Evolutionary conservation across 2,329 filamentous ascomycete genomes (phyloP).

Genomic region (Septoria linicola): DNA sequence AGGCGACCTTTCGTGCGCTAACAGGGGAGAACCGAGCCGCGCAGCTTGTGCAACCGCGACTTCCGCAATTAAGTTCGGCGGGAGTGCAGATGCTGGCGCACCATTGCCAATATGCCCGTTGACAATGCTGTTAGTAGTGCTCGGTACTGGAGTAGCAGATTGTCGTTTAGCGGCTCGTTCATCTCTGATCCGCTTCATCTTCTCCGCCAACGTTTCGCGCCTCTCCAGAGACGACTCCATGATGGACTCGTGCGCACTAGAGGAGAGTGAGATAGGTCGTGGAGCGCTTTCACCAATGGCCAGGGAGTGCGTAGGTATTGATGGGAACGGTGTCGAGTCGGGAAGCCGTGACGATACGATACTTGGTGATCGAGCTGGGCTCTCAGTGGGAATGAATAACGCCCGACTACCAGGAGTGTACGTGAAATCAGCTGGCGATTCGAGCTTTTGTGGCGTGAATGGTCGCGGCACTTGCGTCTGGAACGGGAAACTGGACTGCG

Average conservation of each 20-base stretch:
- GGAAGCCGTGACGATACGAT: slow-evolving; percentile 1
- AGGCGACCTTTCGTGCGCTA: slow-evolving; percentile 33
- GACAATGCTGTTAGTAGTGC: background rate
- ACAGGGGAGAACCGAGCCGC: slow-evolving; percentile 18
- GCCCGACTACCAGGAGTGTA: slow-evolving; percentile 4
- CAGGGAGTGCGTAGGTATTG: slow-evolving; percentile 25
- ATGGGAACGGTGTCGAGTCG: slow-evolving; percentile 27
- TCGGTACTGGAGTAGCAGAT: slow-evolving; percentile 12
- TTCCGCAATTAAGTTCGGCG: slow-evolving; percentile 25
- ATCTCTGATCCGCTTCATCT: slow-evolving; percentile 23
- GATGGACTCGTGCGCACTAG: background rate
- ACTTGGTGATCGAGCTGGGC: slow-evolving; percentile 7
- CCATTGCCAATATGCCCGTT: slow-evolving; percentile 6
- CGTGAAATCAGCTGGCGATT: background rate
- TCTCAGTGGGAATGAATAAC: background rate
- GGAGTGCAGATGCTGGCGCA: slow-evolving; percentile 27
- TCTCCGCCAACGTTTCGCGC: slow-evolving; percentile 19
- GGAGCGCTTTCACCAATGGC: slow-evolving; percentile 34
- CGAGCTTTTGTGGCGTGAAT: slow-evolving; percentile 1
- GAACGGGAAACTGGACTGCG: slow-evolving; percentile 23
- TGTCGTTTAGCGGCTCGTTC: background rate
- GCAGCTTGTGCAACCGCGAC: slow-evolving; percentile 14
- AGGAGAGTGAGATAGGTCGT: slow-evolving; percentile 1
- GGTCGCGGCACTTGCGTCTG: slow-evolving; percentile 26
- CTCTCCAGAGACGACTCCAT: slow-evolving; percentile 23